Evolutionary conservation across 805 yeast genomes (phyloP), one percentile per base, ranked within the genome.

Genomic region (Nakazawaea anatomiae): DNA sequence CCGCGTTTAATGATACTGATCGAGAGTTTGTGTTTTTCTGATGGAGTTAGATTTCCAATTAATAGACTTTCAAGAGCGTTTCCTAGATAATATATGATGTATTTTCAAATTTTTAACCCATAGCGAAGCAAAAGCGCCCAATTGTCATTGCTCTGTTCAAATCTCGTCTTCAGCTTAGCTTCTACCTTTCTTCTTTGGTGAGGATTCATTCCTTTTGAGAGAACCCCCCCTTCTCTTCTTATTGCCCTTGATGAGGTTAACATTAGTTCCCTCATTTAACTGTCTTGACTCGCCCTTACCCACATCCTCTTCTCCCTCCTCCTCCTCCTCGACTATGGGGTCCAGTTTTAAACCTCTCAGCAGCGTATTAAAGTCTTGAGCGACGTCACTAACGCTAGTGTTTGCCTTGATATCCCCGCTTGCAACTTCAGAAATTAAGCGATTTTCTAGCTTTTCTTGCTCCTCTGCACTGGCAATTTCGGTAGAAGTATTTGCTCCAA

Each of bases 141-240:
- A 38, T 38, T 12, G 4, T 38, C 14, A 38, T 8, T 3, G 40
- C 25, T 18, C 25, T 18, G n/a, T 11, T 10, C 8, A 38, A 11
- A 11, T 38, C 14, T 10, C 10, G 18, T 38, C 6, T 12, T 4
- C 6, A 11, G 1, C 11, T 12, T n/a, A 12, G 6, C 40, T 39
- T 44, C 58, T 59, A 4, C 64, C 54, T 7, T 77, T 34, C 12
- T 34, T 42, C 29, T 14, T 42, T 36, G 10, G 5, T 9, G 43
- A 12, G 12, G 43, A 9, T 4, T 40, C 27, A 4, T 10, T 38
- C 10, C 39, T 75, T 54, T 77, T 73, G 57, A 76, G 67, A n/a
- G n/a, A 27, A 14, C 42, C 35, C 14, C 39, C 30, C 35, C 35
- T 44, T 18, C 41, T 10, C 29, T 44, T 30, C 7, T 18, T 18